These are phyloP conservation scores for Fusarium sp. DNA, from an alignment of 2,329 filamentous ascomycete genomes.

Conservation along the genomic window DNA sequence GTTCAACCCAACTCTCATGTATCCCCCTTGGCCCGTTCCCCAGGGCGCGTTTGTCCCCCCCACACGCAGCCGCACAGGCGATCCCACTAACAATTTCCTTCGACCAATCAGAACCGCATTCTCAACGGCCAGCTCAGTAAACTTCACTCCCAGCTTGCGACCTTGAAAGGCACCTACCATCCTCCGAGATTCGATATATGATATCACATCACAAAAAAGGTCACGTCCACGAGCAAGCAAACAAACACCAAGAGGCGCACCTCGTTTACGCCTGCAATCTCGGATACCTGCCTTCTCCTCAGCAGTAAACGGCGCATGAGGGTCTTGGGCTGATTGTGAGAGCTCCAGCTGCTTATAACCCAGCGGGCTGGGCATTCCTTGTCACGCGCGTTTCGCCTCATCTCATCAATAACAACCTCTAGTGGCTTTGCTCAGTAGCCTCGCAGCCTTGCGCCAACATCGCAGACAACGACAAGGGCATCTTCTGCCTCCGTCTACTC, in stretches of 20 bases:
- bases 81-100: conserved; percentile 33
- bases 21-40: conserved; percentile 16
- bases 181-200: conserved; percentile 8
- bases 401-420: conserved; percentile 37
- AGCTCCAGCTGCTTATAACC: conserved; percentile 16
- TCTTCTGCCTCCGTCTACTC: background rate
- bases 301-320: conserved; percentile 24
- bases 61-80: conserved; percentile 7
- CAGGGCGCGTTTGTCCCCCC: conserved; percentile 19
- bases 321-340: conserved; percentile 3
- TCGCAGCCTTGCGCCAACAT: conserved; percentile 33
- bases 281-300: background rate
- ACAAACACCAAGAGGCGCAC: background rate
- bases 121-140: conserved; percentile 17
- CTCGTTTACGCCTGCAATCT: background rate
- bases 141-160: conserved; percentile 10
- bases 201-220: conserved; percentile 14
- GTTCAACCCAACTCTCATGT: background rate
- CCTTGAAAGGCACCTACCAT: conserved; percentile 24
- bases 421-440: conserved; percentile 21
- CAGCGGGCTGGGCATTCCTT: conserved; percentile 39
- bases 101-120: conserved; percentile 20
- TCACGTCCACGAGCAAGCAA: conserved; percentile 13
- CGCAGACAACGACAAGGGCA: background rate
- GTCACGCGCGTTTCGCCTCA: conserved; percentile 30